phyloP scores from a whole-genome alignment of 148 eudicot species.

The Nepenthes gracilis region DNA sequence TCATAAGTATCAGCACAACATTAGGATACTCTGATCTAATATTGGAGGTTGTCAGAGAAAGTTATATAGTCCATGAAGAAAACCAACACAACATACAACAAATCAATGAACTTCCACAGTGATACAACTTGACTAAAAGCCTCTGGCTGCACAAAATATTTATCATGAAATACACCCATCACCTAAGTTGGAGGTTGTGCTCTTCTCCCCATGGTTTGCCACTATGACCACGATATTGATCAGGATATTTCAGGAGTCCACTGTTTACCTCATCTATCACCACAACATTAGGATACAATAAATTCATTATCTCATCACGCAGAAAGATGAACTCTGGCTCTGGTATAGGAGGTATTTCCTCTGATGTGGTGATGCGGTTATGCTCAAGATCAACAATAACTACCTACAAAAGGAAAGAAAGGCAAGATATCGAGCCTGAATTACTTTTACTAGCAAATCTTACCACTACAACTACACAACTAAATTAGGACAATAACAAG shows the following conservation, averaged over 20 bases:
- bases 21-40: too few relatives aligned
- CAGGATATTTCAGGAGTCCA: conserved; percentile 30
- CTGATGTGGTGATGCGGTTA: conserved; percentile 73
- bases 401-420: conserved; percentile 41
- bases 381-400: conserved; percentile 93
- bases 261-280: conserved; percentile 66
- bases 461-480: neutral
- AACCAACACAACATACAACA: too few relatives aligned
- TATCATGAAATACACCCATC: conserved; percentile 2
- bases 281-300: conserved; percentile 72
- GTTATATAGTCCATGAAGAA: too few relatives aligned
- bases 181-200: conserved; percentile 88
- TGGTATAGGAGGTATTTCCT: conserved; percentile 94
- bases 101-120: too few relatives aligned
- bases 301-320: conserved; percentile 65
- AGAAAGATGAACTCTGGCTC: conserved; percentile 80
- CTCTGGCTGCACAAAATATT: too few relatives aligned
- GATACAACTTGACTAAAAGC: too few relatives aligned
- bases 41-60: too few relatives aligned
- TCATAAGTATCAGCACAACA: too few relatives aligned
- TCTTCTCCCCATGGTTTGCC: conserved; percentile 75
- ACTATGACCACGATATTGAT: conserved; percentile 31
- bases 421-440: conserved; percentile 5
- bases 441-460: neutral
- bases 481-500: too few relatives aligned